Conservation (phyloP, 2,329 filamentous ascomycete species). For the Cladosporium colombiae region DNA sequence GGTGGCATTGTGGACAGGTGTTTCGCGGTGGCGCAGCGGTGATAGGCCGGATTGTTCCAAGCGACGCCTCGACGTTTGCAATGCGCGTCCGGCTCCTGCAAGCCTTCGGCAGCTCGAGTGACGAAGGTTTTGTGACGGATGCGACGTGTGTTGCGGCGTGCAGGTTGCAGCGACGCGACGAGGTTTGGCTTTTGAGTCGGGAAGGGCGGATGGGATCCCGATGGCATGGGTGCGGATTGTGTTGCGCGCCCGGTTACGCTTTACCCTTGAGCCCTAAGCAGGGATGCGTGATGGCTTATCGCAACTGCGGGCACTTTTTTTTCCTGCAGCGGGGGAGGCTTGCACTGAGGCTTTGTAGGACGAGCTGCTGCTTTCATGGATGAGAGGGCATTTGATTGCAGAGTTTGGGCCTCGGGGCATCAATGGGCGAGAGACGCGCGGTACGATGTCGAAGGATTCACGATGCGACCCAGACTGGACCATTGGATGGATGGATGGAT, state of each 20-base stretch:
- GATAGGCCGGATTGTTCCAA: background rate
- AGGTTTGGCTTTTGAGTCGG: background rate
- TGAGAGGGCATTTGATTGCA: background rate
- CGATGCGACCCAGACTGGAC: background rate
- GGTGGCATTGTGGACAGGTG: slow-evolving; percentile 7
- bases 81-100: slow-evolving; percentile 3
- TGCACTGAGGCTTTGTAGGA: background rate
- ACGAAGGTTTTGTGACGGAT: slow-evolving; percentile 6
- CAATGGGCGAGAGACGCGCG: background rate
- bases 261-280: background rate
- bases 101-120: background rate
- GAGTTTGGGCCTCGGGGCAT: background rate
- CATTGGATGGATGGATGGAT: background rate
- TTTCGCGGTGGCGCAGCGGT: background rate
- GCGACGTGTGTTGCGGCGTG: background rate
- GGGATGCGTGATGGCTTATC: background rate
- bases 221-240: background rate
- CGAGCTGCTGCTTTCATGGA: background rate
- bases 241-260: background rate
- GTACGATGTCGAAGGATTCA: background rate
- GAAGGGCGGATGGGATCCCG: background rate
- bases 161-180: background rate
- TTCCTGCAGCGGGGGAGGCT: background rate
- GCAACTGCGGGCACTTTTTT: background rate
- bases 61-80: background rate